Percentiles rank a stretch among this genome's conserved stretches.
phyloP scores from a whole-genome alignment of 257 asterid species.

The Handroanthus guayacan region DNA sequence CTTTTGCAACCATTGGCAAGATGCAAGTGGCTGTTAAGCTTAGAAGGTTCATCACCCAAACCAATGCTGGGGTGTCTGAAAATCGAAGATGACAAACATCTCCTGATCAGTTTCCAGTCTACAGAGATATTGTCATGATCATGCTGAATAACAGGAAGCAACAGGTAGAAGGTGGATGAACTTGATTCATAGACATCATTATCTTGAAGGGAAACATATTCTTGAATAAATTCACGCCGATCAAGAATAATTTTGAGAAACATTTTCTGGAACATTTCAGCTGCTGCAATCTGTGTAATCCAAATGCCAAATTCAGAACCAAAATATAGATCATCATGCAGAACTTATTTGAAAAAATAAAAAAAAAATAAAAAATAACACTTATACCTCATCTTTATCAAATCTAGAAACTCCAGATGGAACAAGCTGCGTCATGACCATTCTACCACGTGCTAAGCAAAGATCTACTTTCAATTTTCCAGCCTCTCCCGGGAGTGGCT shows the following conservation, averaged over 20 bases:
- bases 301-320: slow-evolving; percentile 35
- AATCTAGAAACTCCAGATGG: slow-evolving; percentile 71
- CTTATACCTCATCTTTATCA: slow-evolving; percentile 68
- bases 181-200: slow-evolving; percentile 47
- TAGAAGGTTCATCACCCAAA: slow-evolving; percentile 47
- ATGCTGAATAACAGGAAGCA: slow-evolving; percentile 71
- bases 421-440: slow-evolving; percentile 70
- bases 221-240: slow-evolving; percentile 64
- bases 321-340: slow-evolving; percentile 30
- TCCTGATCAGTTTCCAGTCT: slow-evolving; percentile 79
- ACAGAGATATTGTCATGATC: slow-evolving; percentile 60
- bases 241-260: slow-evolving; percentile 83
- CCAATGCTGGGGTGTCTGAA: slow-evolving; percentile 53
- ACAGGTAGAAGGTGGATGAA: slow-evolving; percentile 70
- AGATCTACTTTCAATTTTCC: slow-evolving; percentile 83
- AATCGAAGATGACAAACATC: slow-evolving; percentile 85
- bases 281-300: slow-evolving; percentile 66
- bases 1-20: slow-evolving; percentile 78
- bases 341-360: slow-evolving; percentile 23
- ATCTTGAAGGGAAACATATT: slow-evolving; percentile 65
- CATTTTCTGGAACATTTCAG: slow-evolving; percentile 83
- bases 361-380: slow-evolving; percentile 20
- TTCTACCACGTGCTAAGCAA: slow-evolving; percentile 88
- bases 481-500: slow-evolving; percentile 85
- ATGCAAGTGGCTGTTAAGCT: slow-evolving; percentile 49